phyloP scores from a whole-genome alignment of 169 alveolate species.

The Fabrea salina region DNA sequence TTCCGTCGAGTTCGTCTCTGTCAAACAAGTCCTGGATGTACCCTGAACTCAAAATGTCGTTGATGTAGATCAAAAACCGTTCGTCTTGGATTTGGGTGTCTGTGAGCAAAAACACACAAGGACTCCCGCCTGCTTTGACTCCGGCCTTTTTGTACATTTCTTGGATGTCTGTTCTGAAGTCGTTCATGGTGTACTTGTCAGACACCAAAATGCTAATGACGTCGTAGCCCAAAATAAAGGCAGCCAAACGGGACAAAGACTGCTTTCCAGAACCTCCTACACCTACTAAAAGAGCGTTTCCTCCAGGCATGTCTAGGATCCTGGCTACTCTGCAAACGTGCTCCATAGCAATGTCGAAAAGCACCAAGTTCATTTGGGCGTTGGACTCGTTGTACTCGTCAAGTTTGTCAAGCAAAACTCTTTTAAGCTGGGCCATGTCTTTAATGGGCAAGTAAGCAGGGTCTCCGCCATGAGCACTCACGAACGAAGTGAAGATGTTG shows the following conservation, averaged over 20 bases:
- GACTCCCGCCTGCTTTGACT: constrained; percentile 87
- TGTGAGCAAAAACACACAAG: constrained; percentile 90
- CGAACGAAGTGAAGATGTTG: constrained; percentile 83
- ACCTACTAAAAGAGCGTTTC: constrained; percentile 94
- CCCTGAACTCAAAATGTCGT: constrained; percentile 94
- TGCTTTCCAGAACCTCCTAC: constrained; percentile 98
- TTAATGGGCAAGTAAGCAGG: constrained; percentile 78
- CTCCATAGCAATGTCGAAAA: constrained; percentile 92
- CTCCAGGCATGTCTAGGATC: constrained; percentile 89
- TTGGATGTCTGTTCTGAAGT: constrained; percentile 88
- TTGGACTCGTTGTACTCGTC: constrained; percentile 87
- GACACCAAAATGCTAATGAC: constrained; percentile 86
- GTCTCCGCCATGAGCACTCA: constrained; percentile 86
- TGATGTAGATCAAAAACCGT: constrained; percentile 89
- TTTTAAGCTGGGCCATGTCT: constrained; percentile 81
- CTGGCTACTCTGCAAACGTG: constrained; percentile 93
- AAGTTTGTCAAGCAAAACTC: constrained; percentile 86
- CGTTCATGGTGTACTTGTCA: constrained; percentile 85
- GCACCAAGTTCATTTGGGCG: constrained; percentile 92
- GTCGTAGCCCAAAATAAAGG: constrained; percentile 87
- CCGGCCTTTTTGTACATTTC: constrained; percentile 93
- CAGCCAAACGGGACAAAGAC: constrained; percentile 89
- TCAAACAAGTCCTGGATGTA: constrained; percentile 92
- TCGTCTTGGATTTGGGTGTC: constrained; percentile 94
- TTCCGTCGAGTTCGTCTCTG: constrained; percentile 88